These are phyloP conservation scores for Aspergillus neotritici DNA, from an alignment of 2,329 filamentous ascomycete species.

Conservation along the genomic window DNA sequence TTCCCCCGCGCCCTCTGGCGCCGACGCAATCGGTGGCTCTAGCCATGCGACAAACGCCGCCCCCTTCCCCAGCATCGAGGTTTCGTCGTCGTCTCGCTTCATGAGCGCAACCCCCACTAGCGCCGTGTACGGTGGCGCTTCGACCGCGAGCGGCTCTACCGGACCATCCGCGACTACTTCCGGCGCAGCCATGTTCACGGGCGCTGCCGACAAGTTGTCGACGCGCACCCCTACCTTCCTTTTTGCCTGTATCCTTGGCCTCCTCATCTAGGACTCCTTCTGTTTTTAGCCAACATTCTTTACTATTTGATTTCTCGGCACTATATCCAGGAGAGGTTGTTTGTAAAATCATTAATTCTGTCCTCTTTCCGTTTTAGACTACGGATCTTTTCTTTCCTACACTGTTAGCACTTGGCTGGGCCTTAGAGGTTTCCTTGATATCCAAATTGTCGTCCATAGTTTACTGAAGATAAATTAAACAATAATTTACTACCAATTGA, in stretches of 20 bases:
- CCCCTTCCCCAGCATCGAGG: too few species aligned
- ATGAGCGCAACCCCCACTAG: too few species aligned
- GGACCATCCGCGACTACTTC: constrained; percentile 12
- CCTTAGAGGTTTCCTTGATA: too few species aligned
- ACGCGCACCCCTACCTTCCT: constrained; percentile 12
- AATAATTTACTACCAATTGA: too few species aligned
- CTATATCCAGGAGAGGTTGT: not conserved
- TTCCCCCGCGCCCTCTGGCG: not conserved
- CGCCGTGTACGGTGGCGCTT: not conserved
- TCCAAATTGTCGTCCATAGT: too few species aligned
- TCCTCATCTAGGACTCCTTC: constrained; percentile 12
- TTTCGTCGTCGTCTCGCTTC: too few species aligned
- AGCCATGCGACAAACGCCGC: too few species aligned
- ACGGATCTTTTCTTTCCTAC: too few species aligned
- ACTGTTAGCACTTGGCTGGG: too few species aligned
- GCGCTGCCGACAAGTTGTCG: constrained; percentile 16
- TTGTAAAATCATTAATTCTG: not conserved
- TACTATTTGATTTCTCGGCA: not conserved
- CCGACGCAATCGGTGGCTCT: not conserved
- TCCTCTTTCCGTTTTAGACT: too few species aligned
- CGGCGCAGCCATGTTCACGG: constrained; percentile 20
- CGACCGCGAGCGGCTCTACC: not conserved
- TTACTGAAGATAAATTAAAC: too few species aligned
- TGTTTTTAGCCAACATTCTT: not conserved
- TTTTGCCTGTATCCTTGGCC: constrained; percentile 12